Evolutionary conservation across 768 basidiomycete genomes (phyloP), one percentile per base, ranked within the genome.

Genomic region (Tremella mesenterica): DNA sequence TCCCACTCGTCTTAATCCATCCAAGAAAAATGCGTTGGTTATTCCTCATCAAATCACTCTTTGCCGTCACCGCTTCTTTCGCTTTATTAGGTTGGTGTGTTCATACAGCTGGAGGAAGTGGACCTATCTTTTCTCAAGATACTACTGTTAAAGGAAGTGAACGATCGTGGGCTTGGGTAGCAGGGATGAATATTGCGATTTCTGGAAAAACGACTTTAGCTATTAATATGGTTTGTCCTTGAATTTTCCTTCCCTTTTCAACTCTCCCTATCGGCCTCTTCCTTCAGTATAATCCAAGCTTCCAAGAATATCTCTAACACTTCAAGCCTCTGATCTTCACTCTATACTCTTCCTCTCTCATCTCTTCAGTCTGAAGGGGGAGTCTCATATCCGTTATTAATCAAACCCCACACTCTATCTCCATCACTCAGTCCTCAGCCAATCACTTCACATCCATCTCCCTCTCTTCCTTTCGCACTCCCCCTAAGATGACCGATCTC

Each of bases 71-170:
- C 20, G 79, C 82, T 2, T 84, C 81, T 77, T 60, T 88, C 36
- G 77, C 82, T 9, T 85, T 88, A 62, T 75, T 89, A 54, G 84
- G 86, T 27, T 89, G 88, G 86, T 81, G 86, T 2, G 79, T 83
- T 56, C 81, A 80, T 60, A 83, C 80, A 0, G 76, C 81, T 20
- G 72, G 67, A 8, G 71, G 10, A 75, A 76, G n/a, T 18, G 75
- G 76, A 2, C 84, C 85, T 28, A 75, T 89, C 38, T 79, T 81
- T 47, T 64, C 76, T 0, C 73, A 79, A 52, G 79, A 80, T 47
- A 72, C 83, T 0, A 74, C 72, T 7, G 60, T 83, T n/a, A 72
- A 64, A 16, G 86, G 82, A 1, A 76, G 78, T 55, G 72, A 75
- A 25, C 74, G 83, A 44, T 78, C 79, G n/a, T 88, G 86, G 84